Percentiles rank a stretch among this genome's conserved stretches.
Evolutionary conservation across 1,139 yeast genomes (phyloP).

Genomic region (Geotrichum australiense): DNA sequence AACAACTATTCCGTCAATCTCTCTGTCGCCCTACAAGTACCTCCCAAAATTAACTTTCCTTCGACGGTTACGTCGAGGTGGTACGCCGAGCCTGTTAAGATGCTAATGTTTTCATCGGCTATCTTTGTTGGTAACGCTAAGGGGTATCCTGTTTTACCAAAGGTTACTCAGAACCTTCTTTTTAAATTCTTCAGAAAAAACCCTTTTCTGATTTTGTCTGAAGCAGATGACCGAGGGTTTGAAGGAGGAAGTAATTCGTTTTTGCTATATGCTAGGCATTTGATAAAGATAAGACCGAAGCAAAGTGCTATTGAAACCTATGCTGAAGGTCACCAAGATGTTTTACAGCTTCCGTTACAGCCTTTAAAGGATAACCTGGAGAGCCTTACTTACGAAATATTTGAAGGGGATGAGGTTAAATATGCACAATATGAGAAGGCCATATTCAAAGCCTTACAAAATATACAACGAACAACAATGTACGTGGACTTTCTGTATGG

Average conservation of each 20-base stretch:
- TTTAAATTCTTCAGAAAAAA: constrained; percentile 34
- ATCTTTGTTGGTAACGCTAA: constrained; percentile 51
- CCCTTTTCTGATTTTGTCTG: constrained; percentile 33
- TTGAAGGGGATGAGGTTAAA: constrained; percentile 63
- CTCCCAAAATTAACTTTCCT: constrained; percentile 35
- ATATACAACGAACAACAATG: constrained; percentile 26
- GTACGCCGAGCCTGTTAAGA: constrained; percentile 58
- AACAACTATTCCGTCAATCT: constrained; percentile 47
- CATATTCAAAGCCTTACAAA: constrained; percentile 50
- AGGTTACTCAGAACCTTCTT: constrained; percentile 44
- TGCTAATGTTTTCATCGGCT: constrained; percentile 47
- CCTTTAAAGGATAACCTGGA: constrained; percentile 57
- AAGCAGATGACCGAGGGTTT: constrained; percentile 29
- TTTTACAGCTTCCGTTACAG: constrained; percentile 55
- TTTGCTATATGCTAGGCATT: constrained; percentile 47
- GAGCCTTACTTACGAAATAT: constrained; percentile 53
- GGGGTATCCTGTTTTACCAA: constrained; percentile 55
- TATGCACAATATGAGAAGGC: constrained; percentile 65
- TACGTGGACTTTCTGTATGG: constrained; percentile 1
- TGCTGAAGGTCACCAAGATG: constrained; percentile 37
- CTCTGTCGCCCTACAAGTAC: constrained; percentile 52
- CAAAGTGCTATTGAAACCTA: constrained; percentile 33
- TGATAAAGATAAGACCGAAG: constrained; percentile 36
- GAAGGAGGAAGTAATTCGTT: constrained; percentile 43
- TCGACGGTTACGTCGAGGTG: constrained; percentile 50